phyloP scores from a whole-genome alignment of 139 green algal species.

The Tetratostichococcus sp. region DNA sequence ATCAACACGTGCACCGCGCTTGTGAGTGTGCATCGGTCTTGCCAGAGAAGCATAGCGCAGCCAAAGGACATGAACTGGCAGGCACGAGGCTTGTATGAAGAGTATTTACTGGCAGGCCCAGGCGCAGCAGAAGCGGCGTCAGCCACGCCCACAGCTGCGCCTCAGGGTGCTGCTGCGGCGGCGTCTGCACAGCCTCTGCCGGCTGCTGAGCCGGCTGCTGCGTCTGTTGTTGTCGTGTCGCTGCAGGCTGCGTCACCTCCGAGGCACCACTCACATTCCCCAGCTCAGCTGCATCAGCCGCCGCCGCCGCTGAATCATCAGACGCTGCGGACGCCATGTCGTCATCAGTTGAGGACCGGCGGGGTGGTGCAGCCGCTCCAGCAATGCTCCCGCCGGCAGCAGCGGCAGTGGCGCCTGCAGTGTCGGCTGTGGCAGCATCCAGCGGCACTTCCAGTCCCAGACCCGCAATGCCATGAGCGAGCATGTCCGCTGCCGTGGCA shows the following conservation, averaged over 20 bases:
- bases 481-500: not conserved
- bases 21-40: no score
- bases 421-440: not conserved
- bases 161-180: constrained; percentile 2
- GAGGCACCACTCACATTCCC: not conserved
- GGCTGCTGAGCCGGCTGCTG: not conserved
- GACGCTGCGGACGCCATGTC: not conserved
- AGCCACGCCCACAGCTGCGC: constrained; percentile 38
- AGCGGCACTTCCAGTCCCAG: not conserved
- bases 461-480: not conserved
- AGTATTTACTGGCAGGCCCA: constrained; percentile 35
- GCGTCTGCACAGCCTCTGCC: not conserved
- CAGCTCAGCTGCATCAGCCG: not conserved
- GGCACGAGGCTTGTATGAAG: no score
- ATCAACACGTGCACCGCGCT: no score
- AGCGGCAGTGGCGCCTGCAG: not conserved
- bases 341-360: no score
- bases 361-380: no score
- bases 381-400: not conserved
- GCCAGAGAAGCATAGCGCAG: no score
- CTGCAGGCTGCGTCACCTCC: not conserved
- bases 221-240: not conserved
- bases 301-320: not conserved
- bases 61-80: no score
- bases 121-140: constrained; percentile 18